Evolutionary conservation across 805 yeast genomes (phyloP).

Genomic region (Starmerella scarabaei): DNA sequence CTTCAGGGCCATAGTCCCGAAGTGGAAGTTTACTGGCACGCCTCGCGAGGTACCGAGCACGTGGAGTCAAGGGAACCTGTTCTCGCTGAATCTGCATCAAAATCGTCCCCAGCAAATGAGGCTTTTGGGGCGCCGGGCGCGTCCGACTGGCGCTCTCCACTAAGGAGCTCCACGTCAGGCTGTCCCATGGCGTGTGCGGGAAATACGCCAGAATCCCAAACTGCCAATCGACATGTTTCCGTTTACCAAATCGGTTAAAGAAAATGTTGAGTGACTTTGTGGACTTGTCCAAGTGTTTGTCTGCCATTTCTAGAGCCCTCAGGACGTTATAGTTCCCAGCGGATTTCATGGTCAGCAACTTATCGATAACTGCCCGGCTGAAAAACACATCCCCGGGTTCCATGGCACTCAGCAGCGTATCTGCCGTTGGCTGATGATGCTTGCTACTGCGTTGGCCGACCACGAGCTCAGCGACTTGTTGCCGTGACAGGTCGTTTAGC

Average conservation of each 20-base stretch:
- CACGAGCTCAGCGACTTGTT: slow-evolving; percentile 5
- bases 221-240: slow-evolving; percentile 17
- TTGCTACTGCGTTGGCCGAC: neutral
- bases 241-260: slow-evolving; percentile 9
- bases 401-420: slow-evolving; percentile 1
- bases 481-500: slow-evolving; percentile 9
- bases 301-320: slow-evolving; percentile 5
- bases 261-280: slow-evolving; percentile 10
- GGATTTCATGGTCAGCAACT: slow-evolving; percentile 2
- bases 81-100: slow-evolving; percentile 12
- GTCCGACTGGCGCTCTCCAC: slow-evolving; percentile 9
- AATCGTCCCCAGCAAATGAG: slow-evolving; percentile 13
- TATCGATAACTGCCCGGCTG: slow-evolving; percentile 3
- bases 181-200: slow-evolving; percentile 7
- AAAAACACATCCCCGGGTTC: slow-evolving; percentile 7
- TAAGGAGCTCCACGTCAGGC: slow-evolving; percentile 11
- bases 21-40: slow-evolving; percentile 1
- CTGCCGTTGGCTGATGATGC: neutral
- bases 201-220: slow-evolving; percentile 13
- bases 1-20: slow-evolving; percentile 7
- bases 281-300: neutral
- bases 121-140: slow-evolving; percentile 1
- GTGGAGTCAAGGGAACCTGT: slow-evolving; percentile 8
- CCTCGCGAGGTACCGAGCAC: slow-evolving; percentile 13
- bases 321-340: slow-evolving; percentile 9